phyloP scores from a whole-genome alignment of 169 alveolate genomes.

The Cystoisospora suis region DNA sequence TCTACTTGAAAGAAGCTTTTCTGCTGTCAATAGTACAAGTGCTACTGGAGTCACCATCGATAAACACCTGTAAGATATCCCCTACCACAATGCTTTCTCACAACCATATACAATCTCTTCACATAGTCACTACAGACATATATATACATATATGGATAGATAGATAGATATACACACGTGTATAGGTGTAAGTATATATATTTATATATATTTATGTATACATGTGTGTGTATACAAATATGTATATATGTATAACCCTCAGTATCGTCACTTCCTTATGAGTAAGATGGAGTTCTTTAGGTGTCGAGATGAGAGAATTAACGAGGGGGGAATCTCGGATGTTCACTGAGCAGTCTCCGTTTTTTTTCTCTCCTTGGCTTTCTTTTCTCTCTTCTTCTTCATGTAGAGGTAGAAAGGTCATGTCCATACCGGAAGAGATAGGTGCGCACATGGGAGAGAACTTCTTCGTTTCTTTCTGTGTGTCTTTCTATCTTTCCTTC shows the following conservation, averaged over 20 bases:
- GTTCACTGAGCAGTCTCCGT: not conserved
- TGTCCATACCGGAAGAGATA: not conserved
- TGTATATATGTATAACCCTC: not conserved
- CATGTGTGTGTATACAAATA: not conserved
- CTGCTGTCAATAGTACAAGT: not conserved
- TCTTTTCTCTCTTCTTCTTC: not conserved
- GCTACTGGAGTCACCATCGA: constrained; percentile 3
- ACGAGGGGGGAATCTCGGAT: too few species aligned
- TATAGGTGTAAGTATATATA: not conserved
- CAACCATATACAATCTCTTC: not conserved
- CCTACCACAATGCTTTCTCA: not conserved
- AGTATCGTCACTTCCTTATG: not conserved
- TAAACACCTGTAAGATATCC: constrained; percentile 20
- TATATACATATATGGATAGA: too few species aligned
- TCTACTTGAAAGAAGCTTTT: constrained; percentile 17
- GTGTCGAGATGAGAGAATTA: too few species aligned
- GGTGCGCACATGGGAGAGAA: not conserved
- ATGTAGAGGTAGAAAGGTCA: not conserved
- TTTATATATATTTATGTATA: not conserved
- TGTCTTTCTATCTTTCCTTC: not conserved
- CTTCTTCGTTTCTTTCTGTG: not conserved
- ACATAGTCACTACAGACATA: not conserved
- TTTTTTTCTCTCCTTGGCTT: not conserved
- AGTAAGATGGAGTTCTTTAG: not conserved
- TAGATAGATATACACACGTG: not conserved